Conservation (phyloP, 306 rosid species). For the Fagus crenata region DNA sequence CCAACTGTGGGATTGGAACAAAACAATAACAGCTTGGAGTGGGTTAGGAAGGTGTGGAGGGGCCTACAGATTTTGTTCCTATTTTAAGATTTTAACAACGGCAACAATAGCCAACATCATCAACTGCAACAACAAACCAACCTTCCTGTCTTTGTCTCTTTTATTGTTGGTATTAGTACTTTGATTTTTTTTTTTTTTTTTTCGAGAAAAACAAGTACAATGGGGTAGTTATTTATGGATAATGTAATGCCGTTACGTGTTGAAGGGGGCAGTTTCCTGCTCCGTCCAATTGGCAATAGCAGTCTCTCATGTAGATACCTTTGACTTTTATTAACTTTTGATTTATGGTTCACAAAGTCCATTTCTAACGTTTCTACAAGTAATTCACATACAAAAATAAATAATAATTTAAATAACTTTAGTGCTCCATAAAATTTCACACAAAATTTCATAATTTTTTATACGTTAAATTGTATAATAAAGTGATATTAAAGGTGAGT, state of each 20-base stretch:
- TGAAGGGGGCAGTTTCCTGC: not conserved
- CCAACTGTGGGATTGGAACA: conserved; percentile 2
- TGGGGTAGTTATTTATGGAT: conserved; percentile 17
- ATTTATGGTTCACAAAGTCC: not conserved
- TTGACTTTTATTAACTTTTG: not conserved
- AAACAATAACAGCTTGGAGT: not conserved
- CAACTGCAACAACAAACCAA: conserved; percentile 16
- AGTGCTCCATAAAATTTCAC: too few species aligned
- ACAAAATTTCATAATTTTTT: too few species aligned
- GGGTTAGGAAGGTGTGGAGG: conserved; percentile 10
- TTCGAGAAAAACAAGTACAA: not conserved
- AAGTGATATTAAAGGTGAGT: too few species aligned
- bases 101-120: conserved; percentile 2
- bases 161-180: too few species aligned
- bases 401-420: too few species aligned
- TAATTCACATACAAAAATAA: too few species aligned
- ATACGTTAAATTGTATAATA: too few species aligned
- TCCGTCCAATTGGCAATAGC: not conserved
- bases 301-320: conserved; percentile 1
- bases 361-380: not conserved
- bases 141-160: conserved; percentile 25
- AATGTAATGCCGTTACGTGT: conserved; percentile 5
- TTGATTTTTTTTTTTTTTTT: conserved; percentile 5
- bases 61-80: conserved; percentile 10
- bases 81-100: conserved; percentile 24